A percentile compares a stretch with the other conserved stretches of the same genome.
Conservation (phyloP, 1,284 basidiomycete species). For the Pterulicium gracile region DNA sequence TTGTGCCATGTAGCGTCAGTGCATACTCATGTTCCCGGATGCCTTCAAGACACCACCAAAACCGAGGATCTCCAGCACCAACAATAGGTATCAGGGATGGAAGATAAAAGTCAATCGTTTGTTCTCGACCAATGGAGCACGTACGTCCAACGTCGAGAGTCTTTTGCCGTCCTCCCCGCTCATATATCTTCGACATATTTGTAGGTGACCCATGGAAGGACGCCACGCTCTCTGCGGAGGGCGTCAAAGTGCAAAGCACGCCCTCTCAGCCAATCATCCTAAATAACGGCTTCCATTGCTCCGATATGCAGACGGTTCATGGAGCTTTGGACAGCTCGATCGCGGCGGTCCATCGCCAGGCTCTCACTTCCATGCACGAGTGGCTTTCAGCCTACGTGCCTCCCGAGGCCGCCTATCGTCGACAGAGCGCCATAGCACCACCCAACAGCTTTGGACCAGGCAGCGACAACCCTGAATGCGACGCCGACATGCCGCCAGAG, state of each 20-base stretch:
- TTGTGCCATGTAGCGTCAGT: slow-evolving; percentile 38
- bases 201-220: slow-evolving; percentile 67
- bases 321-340: slow-evolving; percentile 41
- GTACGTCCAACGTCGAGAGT: slow-evolving; percentile 27
- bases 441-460: neutral
- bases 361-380: slow-evolving; percentile 24
- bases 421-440: neutral
- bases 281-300: slow-evolving; percentile 56
- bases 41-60: slow-evolving; percentile 34
- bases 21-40: slow-evolving; percentile 45
- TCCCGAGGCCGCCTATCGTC: neutral
- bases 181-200: slow-evolving; percentile 2
- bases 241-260: slow-evolving; percentile 36
- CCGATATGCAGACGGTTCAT: slow-evolving; percentile 37
- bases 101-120: slow-evolving; percentile 41
- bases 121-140: slow-evolving; percentile 59
- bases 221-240: slow-evolving; percentile 51
- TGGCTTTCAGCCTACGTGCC: neutral
- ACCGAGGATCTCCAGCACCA: slow-evolving; percentile 28
- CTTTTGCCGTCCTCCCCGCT: slow-evolving; percentile 8
- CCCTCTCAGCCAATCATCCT: slow-evolving; percentile 40
- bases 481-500: too few relatives aligned
- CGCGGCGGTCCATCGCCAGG: slow-evolving; percentile 37
- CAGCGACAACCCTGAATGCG: too few relatives aligned
- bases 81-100: slow-evolving; percentile 51